Percentiles rank a stretch among this genome's conserved stretches.
Conservation (phyloP, 129 eudicot species). For the Glebionis coronaria region DNA sequence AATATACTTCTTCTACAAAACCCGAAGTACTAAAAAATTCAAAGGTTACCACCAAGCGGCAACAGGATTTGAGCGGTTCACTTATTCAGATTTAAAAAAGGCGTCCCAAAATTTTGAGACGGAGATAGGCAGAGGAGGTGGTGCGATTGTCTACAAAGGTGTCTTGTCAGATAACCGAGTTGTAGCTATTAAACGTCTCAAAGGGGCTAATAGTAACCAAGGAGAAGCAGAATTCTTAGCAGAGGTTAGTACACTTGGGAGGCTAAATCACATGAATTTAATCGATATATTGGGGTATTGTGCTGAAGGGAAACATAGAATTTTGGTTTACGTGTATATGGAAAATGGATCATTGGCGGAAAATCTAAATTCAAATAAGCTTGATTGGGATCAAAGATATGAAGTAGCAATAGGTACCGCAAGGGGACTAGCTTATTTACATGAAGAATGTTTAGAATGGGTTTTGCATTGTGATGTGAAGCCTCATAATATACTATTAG, state of each 20-base stretch:
- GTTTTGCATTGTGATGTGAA: conserved; percentile 55
- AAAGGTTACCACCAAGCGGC: conserved; percentile 36
- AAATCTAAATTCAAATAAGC: conserved; percentile 15
- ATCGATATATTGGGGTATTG: conserved; percentile 49
- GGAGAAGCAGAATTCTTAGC: conserved; percentile 46
- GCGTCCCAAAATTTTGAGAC: conserved; percentile 38
- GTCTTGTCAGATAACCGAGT: conserved; percentile 24
- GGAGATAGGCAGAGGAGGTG: conserved; percentile 51
- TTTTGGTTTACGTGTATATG: conserved; percentile 49
- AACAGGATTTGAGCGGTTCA: conserved; percentile 42
- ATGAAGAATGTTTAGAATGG: conserved; percentile 47
- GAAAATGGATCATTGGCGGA: conserved; percentile 41
- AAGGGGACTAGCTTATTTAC: conserved; percentile 46
- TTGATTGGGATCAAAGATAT: conserved; percentile 33
- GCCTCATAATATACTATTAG: conserved; percentile 48
- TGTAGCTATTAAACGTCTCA: conserved; percentile 40
- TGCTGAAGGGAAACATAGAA: conserved; percentile 37
- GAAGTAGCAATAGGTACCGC: conserved; percentile 37
- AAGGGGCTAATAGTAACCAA: conserved; percentile 25
- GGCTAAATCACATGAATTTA: conserved; percentile 47
- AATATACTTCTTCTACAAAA: conserved; percentile 20
- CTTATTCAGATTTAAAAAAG: conserved; percentile 34
- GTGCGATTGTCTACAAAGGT: conserved; percentile 44
- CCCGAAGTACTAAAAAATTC: neutral
- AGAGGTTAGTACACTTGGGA: conserved; percentile 41